Conservation (phyloP, 371 early-diverging fungal species). For the Lichtheimia ornata region DNA sequence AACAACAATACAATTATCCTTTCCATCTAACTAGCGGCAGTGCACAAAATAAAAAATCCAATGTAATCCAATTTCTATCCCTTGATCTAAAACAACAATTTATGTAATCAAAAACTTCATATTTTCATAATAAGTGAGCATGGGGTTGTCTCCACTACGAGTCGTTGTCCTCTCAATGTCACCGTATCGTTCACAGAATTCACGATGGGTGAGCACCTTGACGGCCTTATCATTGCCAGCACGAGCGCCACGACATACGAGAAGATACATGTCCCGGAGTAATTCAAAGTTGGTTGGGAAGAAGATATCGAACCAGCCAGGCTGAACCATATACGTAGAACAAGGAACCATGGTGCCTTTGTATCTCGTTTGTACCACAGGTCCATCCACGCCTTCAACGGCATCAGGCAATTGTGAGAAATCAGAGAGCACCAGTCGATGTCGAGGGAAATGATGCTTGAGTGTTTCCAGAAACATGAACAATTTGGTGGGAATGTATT, state of each 20-base stretch:
- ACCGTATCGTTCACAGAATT: constrained; percentile 80
- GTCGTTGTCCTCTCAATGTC: constrained; percentile 78
- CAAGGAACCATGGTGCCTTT: constrained; percentile 90
- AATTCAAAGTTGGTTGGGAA: constrained; percentile 96
- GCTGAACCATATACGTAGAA: constrained; percentile 92
- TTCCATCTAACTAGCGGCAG: too few relatives aligned
- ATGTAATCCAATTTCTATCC: not conserved
- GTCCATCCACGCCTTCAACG: constrained; percentile 81
- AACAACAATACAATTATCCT: too few relatives aligned
- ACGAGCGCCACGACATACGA: constrained; percentile 56
- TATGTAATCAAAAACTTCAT: constrained; percentile 73
- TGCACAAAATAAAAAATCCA: too few relatives aligned
- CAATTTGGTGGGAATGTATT: constrained; percentile 93
- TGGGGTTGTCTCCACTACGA: constrained; percentile 89
- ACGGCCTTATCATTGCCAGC: constrained; percentile 46
- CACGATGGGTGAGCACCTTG: constrained; percentile 74
- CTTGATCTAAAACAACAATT: not conserved
- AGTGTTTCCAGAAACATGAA: constrained; percentile 77
- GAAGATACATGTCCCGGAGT: constrained; percentile 73
- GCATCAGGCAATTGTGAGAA: constrained; percentile 84
- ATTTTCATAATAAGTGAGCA: constrained; percentile 94
- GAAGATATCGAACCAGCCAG: constrained; percentile 98
- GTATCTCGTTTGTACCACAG: constrained; percentile 94
- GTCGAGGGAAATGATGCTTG: constrained; percentile 79
- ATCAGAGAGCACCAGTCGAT: constrained; percentile 89